Conservation (phyloP, 257 asterid species). For the Scutellaria galericulata region DNA sequence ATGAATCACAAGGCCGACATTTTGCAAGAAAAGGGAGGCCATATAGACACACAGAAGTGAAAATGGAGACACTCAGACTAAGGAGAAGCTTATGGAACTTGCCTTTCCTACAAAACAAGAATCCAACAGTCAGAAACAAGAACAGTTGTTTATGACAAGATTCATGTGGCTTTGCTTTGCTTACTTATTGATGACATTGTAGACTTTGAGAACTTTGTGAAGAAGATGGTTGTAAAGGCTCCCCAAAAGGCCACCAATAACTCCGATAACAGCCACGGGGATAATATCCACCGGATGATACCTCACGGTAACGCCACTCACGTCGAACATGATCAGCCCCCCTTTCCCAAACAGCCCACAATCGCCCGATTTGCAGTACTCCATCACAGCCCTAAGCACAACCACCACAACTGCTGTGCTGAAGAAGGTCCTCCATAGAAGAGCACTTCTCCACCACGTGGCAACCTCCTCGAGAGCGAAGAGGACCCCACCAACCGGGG, state of each 20-base stretch:
- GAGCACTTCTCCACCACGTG: slow-evolving; percentile 98
- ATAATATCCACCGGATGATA: slow-evolving; percentile 63
- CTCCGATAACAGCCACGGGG: slow-evolving; percentile 74
- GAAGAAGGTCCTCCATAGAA: slow-evolving; percentile 92
- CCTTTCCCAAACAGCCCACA: slow-evolving; percentile 90
- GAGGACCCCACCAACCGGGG: slow-evolving; percentile 92
- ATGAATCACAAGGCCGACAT: slow-evolving; percentile 75
- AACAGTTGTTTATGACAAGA: neutral
- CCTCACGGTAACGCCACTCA: slow-evolving; percentile 70
- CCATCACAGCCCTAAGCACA: slow-evolving; percentile 82
- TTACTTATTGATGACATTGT: slow-evolving; percentile 80
- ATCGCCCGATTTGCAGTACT: slow-evolving; percentile 65
- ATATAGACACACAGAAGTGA: slow-evolving; percentile 79
- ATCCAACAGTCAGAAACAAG: slow-evolving; percentile 17
- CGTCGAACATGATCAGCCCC: slow-evolving; percentile 89
- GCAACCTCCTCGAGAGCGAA: slow-evolving; percentile 93
- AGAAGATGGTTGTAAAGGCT: slow-evolving; percentile 75
- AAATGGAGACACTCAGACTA: slow-evolving; percentile 70
- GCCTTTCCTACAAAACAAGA: slow-evolving; percentile 73
- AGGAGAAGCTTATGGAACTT: slow-evolving; percentile 72
- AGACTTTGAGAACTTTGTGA: slow-evolving; percentile 76
- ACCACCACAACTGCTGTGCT: slow-evolving; percentile 93
- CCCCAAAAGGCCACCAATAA: slow-evolving; percentile 84
- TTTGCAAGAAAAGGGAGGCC: slow-evolving; percentile 86
- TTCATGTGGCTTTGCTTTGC: slow-evolving; percentile 43